Base-by-base conservation (phyloP, 148 eudicot genomes). In the Agrostemma githago region DNA sequence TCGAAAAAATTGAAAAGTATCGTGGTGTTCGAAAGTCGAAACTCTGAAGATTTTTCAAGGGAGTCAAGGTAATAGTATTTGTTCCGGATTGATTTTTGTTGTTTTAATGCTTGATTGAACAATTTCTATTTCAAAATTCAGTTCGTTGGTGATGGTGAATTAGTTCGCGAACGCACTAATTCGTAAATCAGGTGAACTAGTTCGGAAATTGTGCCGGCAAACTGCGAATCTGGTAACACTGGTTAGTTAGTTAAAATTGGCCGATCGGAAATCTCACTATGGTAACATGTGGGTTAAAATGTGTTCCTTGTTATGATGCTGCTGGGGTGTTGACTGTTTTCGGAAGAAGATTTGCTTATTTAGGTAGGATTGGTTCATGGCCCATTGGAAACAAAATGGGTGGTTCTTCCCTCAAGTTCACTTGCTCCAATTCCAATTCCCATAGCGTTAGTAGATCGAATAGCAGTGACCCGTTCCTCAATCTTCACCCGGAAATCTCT, bases 401-500 rank as follows among this genome's bases (percentile, higher is more conserved):
- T 60, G 72, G 60, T 44, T 78, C 86, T 79, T 78, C 77, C n/a
- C 71, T 74, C 15, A 82, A 62, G 66, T 34, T 89, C 57, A 91
- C 78, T 66, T 94, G 97, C 83, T 82, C 90, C 19, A 87, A 83
- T 59, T 74, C 90, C 19, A 87, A 83, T 59, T 87, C 97, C 7
- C 88, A 85, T 6, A 82, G 81, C 73, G 79, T 82, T 16, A 86
- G 84, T 78, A 83, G 87, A 44, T 82, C 71, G 70, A 79, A 85
- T 53, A 86, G 71, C 68, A 92, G 77, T 74, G 97, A 95, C 72
- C 90, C 93, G 0, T 91, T 92, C 77, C 88, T 92, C 58, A 90
- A 88, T 80, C 80, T 85, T 68, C 97, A 95, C 68, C 97, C 97
- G 1, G 98, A 95, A 66, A 83, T 95, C 46, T 84, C 98, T 0